Percentiles rank a stretch among this genome's conserved stretches.
Conservation (phyloP, 1,284 basidiomycete genomes). For the Ceratobasidium sp. region DNA sequence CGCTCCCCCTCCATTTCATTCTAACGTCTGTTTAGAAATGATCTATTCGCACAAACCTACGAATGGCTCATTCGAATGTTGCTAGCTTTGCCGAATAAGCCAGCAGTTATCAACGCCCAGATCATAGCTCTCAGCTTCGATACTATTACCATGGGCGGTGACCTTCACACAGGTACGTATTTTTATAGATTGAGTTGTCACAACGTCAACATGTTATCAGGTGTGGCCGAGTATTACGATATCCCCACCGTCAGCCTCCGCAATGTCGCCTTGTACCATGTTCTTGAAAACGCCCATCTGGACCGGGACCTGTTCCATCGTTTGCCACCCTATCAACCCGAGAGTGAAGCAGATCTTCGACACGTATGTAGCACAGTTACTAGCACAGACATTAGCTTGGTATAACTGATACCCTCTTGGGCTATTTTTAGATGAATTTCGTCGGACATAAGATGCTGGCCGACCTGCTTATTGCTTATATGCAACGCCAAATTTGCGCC, state of each 20-base stretch:
- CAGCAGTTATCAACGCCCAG: slow-evolving; percentile 49
- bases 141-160: slow-evolving; percentile 49
- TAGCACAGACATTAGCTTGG: too few relatives aligned
- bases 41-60: slow-evolving; percentile 45
- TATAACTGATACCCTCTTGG: not conserved
- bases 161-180: slow-evolving; percentile 48
- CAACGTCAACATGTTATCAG: slow-evolving; percentile 14
- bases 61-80: slow-evolving; percentile 50
- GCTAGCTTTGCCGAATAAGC: slow-evolving; percentile 47
- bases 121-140: slow-evolving; percentile 48
- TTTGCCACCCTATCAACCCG: slow-evolving; percentile 11
- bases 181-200: not conserved
- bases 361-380: slow-evolving; percentile 46
- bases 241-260: slow-evolving; percentile 49
- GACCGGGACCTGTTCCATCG: slow-evolving; percentile 47
- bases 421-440: slow-evolving; percentile 42
- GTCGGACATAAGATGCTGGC: slow-evolving; percentile 52
- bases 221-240: slow-evolving; percentile 49
- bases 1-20: not conserved
- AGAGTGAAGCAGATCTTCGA: slow-evolving; percentile 46
- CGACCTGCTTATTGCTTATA: slow-evolving; percentile 57
- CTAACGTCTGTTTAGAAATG: slow-evolving; percentile 38
- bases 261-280: slow-evolving; percentile 47
- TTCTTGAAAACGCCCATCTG: slow-evolving; percentile 44
- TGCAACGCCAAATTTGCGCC: slow-evolving; percentile 58